Evolutionary conservation across 352 stramenopile genomes (phyloP), one percentile per base, ranked within the genome.

Genomic region (Phytophthora foliorum): DNA sequence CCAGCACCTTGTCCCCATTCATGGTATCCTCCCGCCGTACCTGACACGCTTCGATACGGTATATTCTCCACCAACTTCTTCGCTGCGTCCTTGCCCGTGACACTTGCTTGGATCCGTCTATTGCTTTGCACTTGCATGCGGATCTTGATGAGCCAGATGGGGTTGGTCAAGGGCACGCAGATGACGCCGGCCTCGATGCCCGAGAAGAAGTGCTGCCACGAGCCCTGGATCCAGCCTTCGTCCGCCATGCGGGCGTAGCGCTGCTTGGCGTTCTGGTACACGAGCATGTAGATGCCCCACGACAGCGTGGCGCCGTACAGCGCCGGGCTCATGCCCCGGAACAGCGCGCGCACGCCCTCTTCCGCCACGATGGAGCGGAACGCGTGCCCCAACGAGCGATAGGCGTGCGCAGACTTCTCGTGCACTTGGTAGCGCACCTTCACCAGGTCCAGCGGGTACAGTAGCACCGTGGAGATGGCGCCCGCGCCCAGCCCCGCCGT

Each of bases 221-320:
- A 93, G 53, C 84, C 84, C 51, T 91, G 88, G 58, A 92, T 90
- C 55, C 82, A 71, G 11, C 84, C 84, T 49, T 88, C 74, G 41
- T 92, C 84, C 4, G 84, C 81, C 73, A 92, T 83, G 11, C 84
- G 83, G 29, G 81, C 85, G 50, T 94, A 95, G 1, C 88, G 74
- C 50, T 82, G 72, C 75, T 99, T 99, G 14, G 96, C 88, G 50
- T 92, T 90, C 82, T 99, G 97, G 75, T 99, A 99, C 51, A 99
- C 88, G 63, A 97, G 97, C 86, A 99, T 99, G 76, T 99, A 99
- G 39, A 98, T 86, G 13, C 98, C 98, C 98, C 98, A 99, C 17
- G 93, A 98, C 21, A 98, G 75, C 16, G 96, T 93, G 27, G 95
- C 98, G 21, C 96, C 98, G 32, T 99, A 93, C 21, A 99, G 69